Conservation (phyloP, 805 yeast species). For the Clavispora phyllophila region DNA sequence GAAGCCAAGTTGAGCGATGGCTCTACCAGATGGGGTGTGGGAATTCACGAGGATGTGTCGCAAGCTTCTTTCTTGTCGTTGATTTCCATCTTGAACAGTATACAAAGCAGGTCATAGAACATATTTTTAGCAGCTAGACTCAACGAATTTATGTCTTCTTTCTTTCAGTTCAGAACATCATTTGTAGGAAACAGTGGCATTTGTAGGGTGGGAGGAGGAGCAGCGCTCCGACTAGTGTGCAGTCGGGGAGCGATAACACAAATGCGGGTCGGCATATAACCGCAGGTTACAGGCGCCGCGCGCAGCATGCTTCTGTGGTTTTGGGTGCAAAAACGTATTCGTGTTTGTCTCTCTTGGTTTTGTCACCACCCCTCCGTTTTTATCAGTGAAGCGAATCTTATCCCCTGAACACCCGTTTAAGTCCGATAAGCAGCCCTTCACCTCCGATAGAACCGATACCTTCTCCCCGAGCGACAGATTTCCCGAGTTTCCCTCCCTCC, state of each 20-base stretch:
- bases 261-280: background rate
- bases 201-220: background rate
- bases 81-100: constrained; percentile 56
- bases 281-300: background rate
- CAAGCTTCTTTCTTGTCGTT: constrained; percentile 75
- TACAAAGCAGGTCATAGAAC: constrained; percentile 13
- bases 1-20: constrained; percentile 19
- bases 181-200: no score
- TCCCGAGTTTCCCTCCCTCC: background rate
- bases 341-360: background rate
- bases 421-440: background rate
- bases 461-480: background rate
- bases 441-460: background rate
- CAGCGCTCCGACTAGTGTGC: no score
- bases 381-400: background rate
- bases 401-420: background rate
- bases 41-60: constrained; percentile 84
- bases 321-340: background rate
- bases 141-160: no score
- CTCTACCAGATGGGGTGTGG: constrained; percentile 76
- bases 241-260: no score
- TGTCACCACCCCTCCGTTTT: background rate
- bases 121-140: no score
- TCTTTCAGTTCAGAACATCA: no score
- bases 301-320: background rate